Evolutionary conservation across 2,329 filamentous ascomycete genomes (phyloP).

Genomic region (Phaeosphaeria sp.): DNA sequence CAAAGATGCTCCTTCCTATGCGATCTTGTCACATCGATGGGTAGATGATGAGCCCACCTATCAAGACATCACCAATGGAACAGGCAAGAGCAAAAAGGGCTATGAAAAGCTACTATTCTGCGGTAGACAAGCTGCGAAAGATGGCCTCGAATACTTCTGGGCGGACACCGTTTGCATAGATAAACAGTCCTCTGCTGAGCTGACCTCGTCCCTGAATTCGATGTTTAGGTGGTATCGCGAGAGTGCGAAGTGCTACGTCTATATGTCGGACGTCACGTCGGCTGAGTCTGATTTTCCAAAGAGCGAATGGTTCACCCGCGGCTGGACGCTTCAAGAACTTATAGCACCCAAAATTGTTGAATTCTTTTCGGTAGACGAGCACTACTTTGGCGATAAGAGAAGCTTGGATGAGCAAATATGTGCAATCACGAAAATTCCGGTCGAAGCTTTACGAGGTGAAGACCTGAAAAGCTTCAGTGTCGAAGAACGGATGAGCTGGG

Average conservation of each 20-base stretch:
- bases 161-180: slow-evolving; percentile 25
- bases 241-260: slow-evolving; percentile 18
- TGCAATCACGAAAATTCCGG: slow-evolving; percentile 9
- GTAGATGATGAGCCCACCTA: slow-evolving; percentile 14
- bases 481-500: slow-evolving; percentile 24
- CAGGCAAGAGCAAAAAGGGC: slow-evolving; percentile 4
- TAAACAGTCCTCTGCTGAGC: slow-evolving; percentile 12
- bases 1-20: slow-evolving; percentile 8
- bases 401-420: slow-evolving; percentile 4
- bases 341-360: slow-evolving; percentile 11
- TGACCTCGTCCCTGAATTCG: slow-evolving; percentile 17
- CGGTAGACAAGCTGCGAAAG: slow-evolving; percentile 12
- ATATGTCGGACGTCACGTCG: slow-evolving; percentile 9
- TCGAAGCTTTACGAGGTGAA: slow-evolving; percentile 1
- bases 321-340: slow-evolving; percentile 1
- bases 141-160: slow-evolving; percentile 18
- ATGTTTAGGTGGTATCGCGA: slow-evolving; percentile 21
- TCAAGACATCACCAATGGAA: slow-evolving; percentile 2
- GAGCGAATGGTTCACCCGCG: slow-evolving; percentile 20
- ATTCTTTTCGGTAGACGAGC: slow-evolving; percentile 5
- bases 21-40: slow-evolving; percentile 25
- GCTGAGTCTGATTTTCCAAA: neutral
- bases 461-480: slow-evolving; percentile 12
- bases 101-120: slow-evolving; percentile 19
- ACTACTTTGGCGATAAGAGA: slow-evolving; percentile 3